These are phyloP conservation scores for Gynostemma pentaphyllum DNA, from an alignment of 306 rosid genomes.

Conservation along the genomic window DNA sequence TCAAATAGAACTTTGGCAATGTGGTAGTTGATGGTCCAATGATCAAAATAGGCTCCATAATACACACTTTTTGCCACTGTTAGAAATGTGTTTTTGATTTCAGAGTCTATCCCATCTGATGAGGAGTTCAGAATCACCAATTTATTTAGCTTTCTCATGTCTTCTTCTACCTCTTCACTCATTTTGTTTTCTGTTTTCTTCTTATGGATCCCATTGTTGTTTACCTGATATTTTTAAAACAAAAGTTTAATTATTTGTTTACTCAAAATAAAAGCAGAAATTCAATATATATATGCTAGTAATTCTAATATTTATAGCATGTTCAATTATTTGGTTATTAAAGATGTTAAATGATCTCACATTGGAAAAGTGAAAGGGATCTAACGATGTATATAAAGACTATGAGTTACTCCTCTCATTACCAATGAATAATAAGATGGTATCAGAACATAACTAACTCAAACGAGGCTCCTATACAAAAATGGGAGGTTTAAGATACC, in stretches of 20 bases:
- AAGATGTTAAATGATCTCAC: no score
- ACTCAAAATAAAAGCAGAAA: no score
- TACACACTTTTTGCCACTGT: slow-evolving; percentile 51
- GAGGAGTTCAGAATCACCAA: slow-evolving; percentile 44
- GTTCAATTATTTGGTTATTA: no score
- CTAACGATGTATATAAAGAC: no score
- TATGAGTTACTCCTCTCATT: no score
- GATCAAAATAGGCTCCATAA: slow-evolving; percentile 53
- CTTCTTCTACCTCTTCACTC: slow-evolving; percentile 36
- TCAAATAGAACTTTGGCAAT: slow-evolving; percentile 71
- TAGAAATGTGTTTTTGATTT: slow-evolving; percentile 59
- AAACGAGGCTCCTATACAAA: no score
- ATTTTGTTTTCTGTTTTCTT: not conserved
- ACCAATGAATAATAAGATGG: no score
- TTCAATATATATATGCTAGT: no score
- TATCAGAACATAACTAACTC: no score
- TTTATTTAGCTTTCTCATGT: slow-evolving; percentile 60
- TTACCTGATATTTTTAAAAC: slow-evolving; percentile 23
- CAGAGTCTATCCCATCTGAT: slow-evolving; percentile 24
- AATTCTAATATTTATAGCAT: no score
- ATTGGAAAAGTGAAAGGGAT: no score
- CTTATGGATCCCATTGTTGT: slow-evolving; percentile 11
- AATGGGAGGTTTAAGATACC: no score
- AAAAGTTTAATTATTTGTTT: not conserved
- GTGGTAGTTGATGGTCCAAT: slow-evolving; percentile 52